These are phyloP conservation scores for Tuber calosporum DNA, from an alignment of 495 filamentous ascomycete species.

Conservation along the genomic window DNA sequence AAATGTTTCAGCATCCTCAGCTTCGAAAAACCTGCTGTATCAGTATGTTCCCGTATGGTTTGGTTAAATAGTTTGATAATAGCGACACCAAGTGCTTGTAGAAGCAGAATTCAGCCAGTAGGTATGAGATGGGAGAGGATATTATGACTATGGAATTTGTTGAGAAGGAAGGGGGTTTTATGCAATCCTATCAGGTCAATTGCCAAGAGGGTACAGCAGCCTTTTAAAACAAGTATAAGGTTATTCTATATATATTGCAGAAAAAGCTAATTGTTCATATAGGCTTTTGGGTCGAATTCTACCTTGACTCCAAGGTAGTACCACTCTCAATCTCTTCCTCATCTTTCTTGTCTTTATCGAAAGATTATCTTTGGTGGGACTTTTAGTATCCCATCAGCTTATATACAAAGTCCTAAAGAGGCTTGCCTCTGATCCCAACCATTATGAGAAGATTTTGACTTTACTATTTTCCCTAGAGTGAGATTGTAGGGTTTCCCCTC, in stretches of 20 bases:
- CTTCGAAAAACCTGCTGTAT: background rate
- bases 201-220: too few relatives aligned
- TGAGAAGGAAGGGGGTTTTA: background rate
- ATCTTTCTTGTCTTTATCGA: too few relatives aligned
- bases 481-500: too few relatives aligned
- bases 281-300: too few relatives aligned
- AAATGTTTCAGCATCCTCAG: background rate
- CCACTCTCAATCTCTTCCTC: too few relatives aligned
- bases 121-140: background rate
- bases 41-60: background rate
- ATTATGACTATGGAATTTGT: background rate
- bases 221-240: too few relatives aligned
- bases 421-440: background rate
- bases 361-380: slow-evolving; percentile 10
- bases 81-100: background rate
- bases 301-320: too few relatives aligned
- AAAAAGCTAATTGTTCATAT: too few relatives aligned
- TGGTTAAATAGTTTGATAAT: background rate
- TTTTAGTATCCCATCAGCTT: background rate
- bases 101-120: background rate
- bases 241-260: too few relatives aligned
- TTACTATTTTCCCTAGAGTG: too few relatives aligned
- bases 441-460: too few relatives aligned
- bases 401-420: slow-evolving; percentile 7
- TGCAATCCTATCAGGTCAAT: background rate